Percentiles rank a stretch among this genome's conserved stretches.
These are phyloP conservation scores for Agroathelia rolfsii DNA, from an alignment of 1,284 basidiomycete genomes.

Conservation along the genomic window DNA sequence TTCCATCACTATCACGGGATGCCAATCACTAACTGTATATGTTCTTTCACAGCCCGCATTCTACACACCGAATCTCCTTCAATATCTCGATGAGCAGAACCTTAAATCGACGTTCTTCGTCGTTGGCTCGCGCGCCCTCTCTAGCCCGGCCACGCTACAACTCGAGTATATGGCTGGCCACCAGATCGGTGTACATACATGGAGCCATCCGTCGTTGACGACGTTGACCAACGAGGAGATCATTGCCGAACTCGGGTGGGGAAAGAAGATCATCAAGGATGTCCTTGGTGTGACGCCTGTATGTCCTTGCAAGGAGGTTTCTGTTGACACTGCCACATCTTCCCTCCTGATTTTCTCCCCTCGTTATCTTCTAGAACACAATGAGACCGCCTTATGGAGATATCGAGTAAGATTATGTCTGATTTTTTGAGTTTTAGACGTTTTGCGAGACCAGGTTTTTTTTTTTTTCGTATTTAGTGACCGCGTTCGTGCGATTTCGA, in stretches of 20 bases:
- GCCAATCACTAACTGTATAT: too few species aligned
- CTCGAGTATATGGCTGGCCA: slow-evolving; percentile 64
- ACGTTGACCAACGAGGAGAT: slow-evolving; percentile 75
- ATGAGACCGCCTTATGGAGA: slow-evolving; percentile 64
- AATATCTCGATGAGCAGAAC: slow-evolving; percentile 55
- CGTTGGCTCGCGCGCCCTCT: slow-evolving; percentile 71
- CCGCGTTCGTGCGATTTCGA: slow-evolving; percentile 71
- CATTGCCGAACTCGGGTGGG: slow-evolving; percentile 85
- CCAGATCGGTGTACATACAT: slow-evolving; percentile 63
- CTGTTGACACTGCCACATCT: too few species aligned
- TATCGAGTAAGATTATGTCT: slow-evolving; percentile 40
- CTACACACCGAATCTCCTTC: slow-evolving; percentile 69
- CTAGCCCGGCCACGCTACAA: slow-evolving; percentile 53
- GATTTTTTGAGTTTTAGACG: slow-evolving; percentile 1
- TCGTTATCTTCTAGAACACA: too few species aligned
- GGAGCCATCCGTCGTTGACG: slow-evolving; percentile 61
- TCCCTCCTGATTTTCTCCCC: too few species aligned
- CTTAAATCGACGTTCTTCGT: slow-evolving; percentile 83
- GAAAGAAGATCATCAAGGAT: slow-evolving; percentile 76
- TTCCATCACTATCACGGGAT: too few species aligned
- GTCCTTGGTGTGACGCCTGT: slow-evolving; percentile 62
- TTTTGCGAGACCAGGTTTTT: slow-evolving; percentile 12
- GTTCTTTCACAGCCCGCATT: slow-evolving; percentile 73
- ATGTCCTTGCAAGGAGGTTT: too few species aligned
- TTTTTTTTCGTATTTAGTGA: slow-evolving; percentile 51